A percentile compares a stretch with the other conserved stretches of the same genome.
Conservation (phyloP, 306 rosid genomes). For the Medicago arabica region DNA sequence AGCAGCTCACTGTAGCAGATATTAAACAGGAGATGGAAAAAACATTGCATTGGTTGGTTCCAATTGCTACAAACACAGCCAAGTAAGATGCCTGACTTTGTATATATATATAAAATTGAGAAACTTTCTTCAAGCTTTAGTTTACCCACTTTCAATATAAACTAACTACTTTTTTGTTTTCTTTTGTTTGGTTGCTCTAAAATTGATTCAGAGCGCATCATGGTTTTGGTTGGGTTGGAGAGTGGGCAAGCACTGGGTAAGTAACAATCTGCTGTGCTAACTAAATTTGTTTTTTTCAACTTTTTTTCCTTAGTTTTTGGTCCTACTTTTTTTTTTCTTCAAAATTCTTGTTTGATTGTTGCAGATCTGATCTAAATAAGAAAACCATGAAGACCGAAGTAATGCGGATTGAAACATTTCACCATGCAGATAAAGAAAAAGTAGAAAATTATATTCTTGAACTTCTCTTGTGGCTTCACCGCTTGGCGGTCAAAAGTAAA, state of each 20-base stretch:
- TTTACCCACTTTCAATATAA: slow-evolving; percentile 15
- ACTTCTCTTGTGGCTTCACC: slow-evolving; percentile 83
- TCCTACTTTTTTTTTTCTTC: not conserved
- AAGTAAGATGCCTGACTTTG: slow-evolving; percentile 57
- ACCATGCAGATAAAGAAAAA: slow-evolving; percentile 79
- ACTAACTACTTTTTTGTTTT: slow-evolving; percentile 42
- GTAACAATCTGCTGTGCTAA: slow-evolving; percentile 38
- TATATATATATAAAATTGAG: not conserved
- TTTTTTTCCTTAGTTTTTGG: not conserved
- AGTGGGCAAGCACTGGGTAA: slow-evolving; percentile 90
- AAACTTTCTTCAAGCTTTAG: slow-evolving; percentile 15
- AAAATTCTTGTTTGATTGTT: slow-evolving; percentile 34
- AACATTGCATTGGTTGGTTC: slow-evolving; percentile 85
- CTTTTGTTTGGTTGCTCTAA: slow-evolving; percentile 49
- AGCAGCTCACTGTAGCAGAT: slow-evolving; percentile 67
- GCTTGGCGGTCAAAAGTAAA: slow-evolving; percentile 61
- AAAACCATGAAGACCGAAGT: slow-evolving; percentile 58
- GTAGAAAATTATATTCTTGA: slow-evolving; percentile 70
- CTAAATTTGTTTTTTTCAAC: not conserved
- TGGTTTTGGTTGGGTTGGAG: slow-evolving; percentile 97
- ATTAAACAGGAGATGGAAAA: slow-evolving; percentile 90
- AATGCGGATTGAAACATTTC: slow-evolving; percentile 78
- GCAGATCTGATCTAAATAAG: slow-evolving; percentile 69
- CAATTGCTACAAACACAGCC: slow-evolving; percentile 83
- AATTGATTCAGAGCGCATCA: slow-evolving; percentile 75